Evolutionary conservation across 2,329 filamentous ascomycete genomes (phyloP), one percentile per base, ranked within the genome.

Genomic region (Neopestalotiopsis clavispora): DNA sequence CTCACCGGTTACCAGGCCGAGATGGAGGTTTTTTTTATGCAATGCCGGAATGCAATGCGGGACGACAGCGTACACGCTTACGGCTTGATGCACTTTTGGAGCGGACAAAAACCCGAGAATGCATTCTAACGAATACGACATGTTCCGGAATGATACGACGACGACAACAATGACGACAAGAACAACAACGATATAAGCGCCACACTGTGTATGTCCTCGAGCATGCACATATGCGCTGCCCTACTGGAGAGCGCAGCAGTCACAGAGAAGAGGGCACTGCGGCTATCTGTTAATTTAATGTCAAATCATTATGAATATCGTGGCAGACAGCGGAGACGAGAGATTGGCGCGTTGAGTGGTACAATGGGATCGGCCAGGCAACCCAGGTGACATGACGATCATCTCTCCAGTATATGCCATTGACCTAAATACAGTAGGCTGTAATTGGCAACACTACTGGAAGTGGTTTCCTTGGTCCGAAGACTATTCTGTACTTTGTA

Each of bases 21-120:
- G 59, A 77, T 75, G 57, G 74, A 75, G 65, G 72, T 73, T 23
- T 74, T 75, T 59, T 78, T 77, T 42, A 73, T 71, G 30, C 67
- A 74, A 49, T 76, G 74, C 40, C 71, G 73, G 13, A 71, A 72
- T 52, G 71, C 69, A 1, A 78, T 76, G 77, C 71, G 73, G 64
- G 76, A 77, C 45, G 72, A 72, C 12, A 63, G 72, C 62, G 76
- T 78, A 28, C 76, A 78, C 34, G 76, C 76, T 10, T 78, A 78
- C 60, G 72, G 79, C 13, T 79, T 80, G 72, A 82, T 83, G 80
- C 80, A 82, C 64, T 82, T 83, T 61, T 83, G 80, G 81, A 82
- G 80, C 42, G 81, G 78, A 1, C 81, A 83, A 72, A 82, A 81
- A 67, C 80, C 81, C 0, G 61, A 74, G 20, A 70, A 66, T 49